A percentile compares a stretch with the other conserved stretches of the same genome.
These are phyloP conservation scores for Pythium chondricola DNA, from an alignment of 352 stramenopile species.

Conservation along the genomic window DNA sequence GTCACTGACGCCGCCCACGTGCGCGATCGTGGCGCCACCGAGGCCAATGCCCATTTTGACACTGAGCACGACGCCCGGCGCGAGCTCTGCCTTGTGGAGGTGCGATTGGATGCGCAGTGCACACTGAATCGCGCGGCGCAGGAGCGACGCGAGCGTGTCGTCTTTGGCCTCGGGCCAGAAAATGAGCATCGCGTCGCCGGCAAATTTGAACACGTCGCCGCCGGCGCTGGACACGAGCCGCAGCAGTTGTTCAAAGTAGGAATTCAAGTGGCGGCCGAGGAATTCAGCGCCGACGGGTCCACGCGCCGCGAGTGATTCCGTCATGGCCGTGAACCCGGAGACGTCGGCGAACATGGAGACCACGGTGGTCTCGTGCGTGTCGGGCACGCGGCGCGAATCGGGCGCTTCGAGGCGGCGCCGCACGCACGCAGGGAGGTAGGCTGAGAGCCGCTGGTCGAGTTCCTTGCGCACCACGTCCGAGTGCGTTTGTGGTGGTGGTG, in stretches of 20 bases:
- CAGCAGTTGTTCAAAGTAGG: constrained; percentile 88
- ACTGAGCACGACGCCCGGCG: constrained; percentile 81
- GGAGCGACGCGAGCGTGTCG: constrained; percentile 74
- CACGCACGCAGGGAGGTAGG: constrained; percentile 77
- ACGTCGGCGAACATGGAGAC: constrained; percentile 94
- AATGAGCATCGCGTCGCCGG: constrained; percentile 93
- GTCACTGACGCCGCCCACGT: constrained; percentile 87
- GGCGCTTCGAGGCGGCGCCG: constrained; percentile 67
- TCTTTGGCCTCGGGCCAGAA: constrained; percentile 91
- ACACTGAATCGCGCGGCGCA: constrained; percentile 84
- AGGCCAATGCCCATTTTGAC: constrained; percentile 94
- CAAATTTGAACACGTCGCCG: constrained; percentile 94
- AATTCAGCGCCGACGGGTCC: constrained; percentile 86
- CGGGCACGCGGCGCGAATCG: constrained; percentile 45
- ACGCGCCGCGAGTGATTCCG: constrained; percentile 83
- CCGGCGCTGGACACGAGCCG: constrained; percentile 70
- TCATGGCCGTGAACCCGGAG: constrained; percentile 92
- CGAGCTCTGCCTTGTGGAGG: constrained; percentile 82
- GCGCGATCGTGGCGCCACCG: constrained; percentile 78
- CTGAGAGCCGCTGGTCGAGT: constrained; percentile 76
- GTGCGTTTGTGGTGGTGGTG: not conserved
- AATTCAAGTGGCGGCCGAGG: constrained; percentile 90
- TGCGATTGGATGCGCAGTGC: constrained; percentile 88
- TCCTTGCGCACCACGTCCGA: constrained; percentile 49
- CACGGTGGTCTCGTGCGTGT: constrained; percentile 65